A percentile compares a stretch with the other conserved stretches of the same genome.
Evolutionary conservation across 176 grass and related monocot genomes (phyloP).

Genomic region (Carex scoparia): DNA sequence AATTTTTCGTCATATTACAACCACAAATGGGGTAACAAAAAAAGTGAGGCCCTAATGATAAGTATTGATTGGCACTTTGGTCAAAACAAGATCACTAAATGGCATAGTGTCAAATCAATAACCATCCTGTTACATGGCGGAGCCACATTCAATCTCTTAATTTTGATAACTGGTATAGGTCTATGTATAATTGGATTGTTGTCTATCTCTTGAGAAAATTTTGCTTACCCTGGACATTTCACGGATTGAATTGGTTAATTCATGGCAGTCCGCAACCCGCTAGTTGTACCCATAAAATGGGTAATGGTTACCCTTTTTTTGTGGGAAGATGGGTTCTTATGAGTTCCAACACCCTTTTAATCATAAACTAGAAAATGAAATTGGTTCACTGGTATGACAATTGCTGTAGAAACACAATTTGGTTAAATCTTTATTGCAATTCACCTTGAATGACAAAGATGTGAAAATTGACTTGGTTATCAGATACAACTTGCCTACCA

Average conservation of each 20-base stretch:
- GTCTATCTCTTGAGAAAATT: no score
- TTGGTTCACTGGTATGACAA: neutral
- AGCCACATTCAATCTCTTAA: no score
- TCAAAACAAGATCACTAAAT: neutral
- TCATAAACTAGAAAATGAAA: neutral
- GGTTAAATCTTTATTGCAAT: neutral
- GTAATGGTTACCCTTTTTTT: neutral
- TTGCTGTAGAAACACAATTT: neutral
- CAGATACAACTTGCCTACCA: slow-evolving; percentile 70
- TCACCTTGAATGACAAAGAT: slow-evolving; percentile 1
- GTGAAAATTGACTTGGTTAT: slow-evolving; percentile 15
- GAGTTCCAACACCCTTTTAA: neutral
- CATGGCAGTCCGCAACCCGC: no score
- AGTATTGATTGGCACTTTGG: neutral
- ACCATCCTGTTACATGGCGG: no score
- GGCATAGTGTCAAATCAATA: neutral
- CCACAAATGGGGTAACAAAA: neutral
- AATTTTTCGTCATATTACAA: neutral
- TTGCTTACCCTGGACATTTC: no score
- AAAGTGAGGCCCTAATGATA: neutral
- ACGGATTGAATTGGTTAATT: no score
- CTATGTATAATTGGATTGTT: no score
- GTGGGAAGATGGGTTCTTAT: neutral
- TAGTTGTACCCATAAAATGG: no score
- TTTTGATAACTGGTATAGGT: no score